A percentile compares a stretch with the other conserved stretches of the same genome.
Conservation (phyloP, 1,284 basidiomycete genomes). For the Cutaneotrichosporon mucoides region DNA sequence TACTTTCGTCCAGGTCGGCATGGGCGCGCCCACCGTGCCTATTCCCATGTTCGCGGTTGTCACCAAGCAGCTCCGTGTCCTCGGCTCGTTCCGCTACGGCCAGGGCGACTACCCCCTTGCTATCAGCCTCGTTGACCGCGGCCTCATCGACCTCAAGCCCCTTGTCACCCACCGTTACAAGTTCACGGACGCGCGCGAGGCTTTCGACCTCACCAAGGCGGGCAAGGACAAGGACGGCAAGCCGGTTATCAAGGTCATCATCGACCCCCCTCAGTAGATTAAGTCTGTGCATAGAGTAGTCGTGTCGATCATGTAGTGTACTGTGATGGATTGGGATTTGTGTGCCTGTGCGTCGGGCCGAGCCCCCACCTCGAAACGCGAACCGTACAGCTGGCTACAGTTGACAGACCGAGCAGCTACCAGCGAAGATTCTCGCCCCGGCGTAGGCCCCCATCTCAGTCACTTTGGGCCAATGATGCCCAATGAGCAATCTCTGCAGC, state of each 20-base stretch:
- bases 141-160: conserved; percentile 55
- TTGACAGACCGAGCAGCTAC: too few species aligned
- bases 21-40: conserved; percentile 39
- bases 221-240: conserved; percentile 67
- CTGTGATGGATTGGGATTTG: too few species aligned
- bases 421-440: background rate
- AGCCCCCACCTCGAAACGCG: too few species aligned
- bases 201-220: conserved; percentile 54
- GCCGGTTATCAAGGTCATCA: conserved; percentile 49
- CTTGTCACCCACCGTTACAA: conserved; percentile 59
- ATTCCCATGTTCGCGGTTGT: conserved; percentile 46
- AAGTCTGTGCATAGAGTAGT: background rate
- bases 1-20: conserved; percentile 48
- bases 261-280: conserved; percentile 36
- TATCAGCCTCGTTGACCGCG: conserved; percentile 55
- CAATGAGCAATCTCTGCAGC: too few species aligned
- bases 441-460: too few species aligned
- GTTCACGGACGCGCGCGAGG: conserved; percentile 53
- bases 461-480: background rate
- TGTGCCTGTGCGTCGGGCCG: too few species aligned
- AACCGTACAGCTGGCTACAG: too few species aligned
- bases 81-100: conserved; percentile 50
- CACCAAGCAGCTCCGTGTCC: conserved; percentile 44
- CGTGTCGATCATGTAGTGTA: background rate
- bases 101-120: conserved; percentile 52